Base-by-base conservation (phyloP, 1,139 yeast species). In the Yamadazyma trypodendri region DNA sequence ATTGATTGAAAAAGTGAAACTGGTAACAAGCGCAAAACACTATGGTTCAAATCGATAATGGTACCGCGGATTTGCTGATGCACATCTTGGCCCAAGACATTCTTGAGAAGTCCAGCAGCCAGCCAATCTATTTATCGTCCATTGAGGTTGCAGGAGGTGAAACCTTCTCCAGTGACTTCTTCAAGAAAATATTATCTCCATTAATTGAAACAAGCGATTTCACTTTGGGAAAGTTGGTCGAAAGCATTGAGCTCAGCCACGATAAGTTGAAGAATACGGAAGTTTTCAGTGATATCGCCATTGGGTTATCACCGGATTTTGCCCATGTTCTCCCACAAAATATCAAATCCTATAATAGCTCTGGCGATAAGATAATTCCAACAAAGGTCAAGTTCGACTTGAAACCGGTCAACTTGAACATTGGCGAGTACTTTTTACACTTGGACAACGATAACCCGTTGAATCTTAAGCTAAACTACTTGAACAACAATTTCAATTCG, bases 131-230 rank as follows among this genome's bases (percentile, higher is more conserved):
- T 41, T 58, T 77, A 33, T 63, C 75, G 11, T 51, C 63, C 32
- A 65, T 77, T 21, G 75, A 75, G 39, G 72, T 77, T 28, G 52
- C 50, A 36, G 81, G 81, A 6, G 80, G 78, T 12, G 77, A 72
- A 32, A 55, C 62, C 6, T 74, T 75, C 49, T 62, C 75, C 32
- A 57, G 61, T 36, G 64, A 65, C 31, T 76, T 75, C 51, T 74
- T 72, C 57, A 54, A 56, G 39, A 74, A 71, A 47, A 55, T 75
- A 28, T 57, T 77, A 37, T 44, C 59, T 2, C 81, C 82, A 13
- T 56, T 77, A 42, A 56, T 71, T 21, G 56, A 52, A 9, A 52
- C 63, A 1, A 61, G 75, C 31, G 79, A 74, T 51, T 65, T 68
- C 40, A 75, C 81, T 0, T 56, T 77, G 33, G 59, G 55, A 9